Evolutionary conservation across 176 grass and related monocot species (phyloP), one percentile per base, ranked within the genome.

Genomic region (Poa pratensis): DNA sequence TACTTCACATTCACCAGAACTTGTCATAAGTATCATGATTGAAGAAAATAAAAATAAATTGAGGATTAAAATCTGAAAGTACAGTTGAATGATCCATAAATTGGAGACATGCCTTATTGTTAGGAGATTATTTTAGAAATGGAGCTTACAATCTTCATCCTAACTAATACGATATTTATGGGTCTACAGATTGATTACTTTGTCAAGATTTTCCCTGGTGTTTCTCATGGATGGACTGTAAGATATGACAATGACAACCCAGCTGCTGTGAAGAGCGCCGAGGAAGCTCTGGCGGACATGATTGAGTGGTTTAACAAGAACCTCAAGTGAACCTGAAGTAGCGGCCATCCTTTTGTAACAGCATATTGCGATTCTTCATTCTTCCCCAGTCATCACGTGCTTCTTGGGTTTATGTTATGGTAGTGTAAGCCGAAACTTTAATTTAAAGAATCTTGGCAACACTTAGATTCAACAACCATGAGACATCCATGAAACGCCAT

Each of bases 201-300:
- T 16, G 85, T 92, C 42, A 92, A 94, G 82, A 92, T 92, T 26
- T 94, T 88, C 80, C 85, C 93, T 86, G 84, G 87, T 1, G 93
- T 92, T 39, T 75, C 50, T 2, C 93, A 94, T 80, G 90, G 90
- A 54, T 92, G 90, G 90, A 85, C 79, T 23, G 73, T 90, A 46
- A 85, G 93, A 86, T 92, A 92, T 74, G 87, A 79, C 3, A 58
- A 19, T 8, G 53, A 88, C 0, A 82, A 92, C 32, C 69, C 68
- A 54, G 20, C 69, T 45, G 86, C 85, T 7, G 83, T 92, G 23
- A 90, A 84, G 59, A 82, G 75, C 4, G 93, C 88, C 9, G 86
- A 90, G 54, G 88, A 95, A 73, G 93, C 90, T 22, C 57, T 81
- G 52, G 16, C 10, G 3, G 87, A 87, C 74, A 90, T 90, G 93